Conservation (phyloP, 179 eudicot genomes). For the Carnegiea gigantea region DNA sequence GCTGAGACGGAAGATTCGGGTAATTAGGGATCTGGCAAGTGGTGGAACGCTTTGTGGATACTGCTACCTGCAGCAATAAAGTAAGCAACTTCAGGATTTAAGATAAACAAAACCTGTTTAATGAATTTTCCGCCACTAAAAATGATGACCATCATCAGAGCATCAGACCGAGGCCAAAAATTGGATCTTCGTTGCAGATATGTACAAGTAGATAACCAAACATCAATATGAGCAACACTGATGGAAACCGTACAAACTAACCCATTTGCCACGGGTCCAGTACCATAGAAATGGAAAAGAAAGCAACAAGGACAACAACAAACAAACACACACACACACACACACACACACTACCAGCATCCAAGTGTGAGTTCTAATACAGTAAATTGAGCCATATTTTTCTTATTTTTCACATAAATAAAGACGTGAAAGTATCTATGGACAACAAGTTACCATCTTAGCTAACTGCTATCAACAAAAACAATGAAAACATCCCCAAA, state of each 20-base stretch:
- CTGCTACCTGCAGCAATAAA: conserved; percentile 62
- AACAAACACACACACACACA: background rate
- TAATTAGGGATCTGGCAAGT: conserved; percentile 89
- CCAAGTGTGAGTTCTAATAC: background rate
- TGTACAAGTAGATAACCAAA: background rate
- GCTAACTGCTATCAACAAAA: background rate
- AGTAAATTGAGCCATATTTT: background rate
- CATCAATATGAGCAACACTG: background rate
- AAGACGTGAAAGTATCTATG: background rate
- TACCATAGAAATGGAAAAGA: background rate
- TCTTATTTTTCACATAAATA: background rate
- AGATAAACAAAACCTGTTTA: background rate
- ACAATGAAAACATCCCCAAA: background rate
- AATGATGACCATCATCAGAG: background rate
- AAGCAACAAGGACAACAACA: background rate
- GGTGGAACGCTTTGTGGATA: conserved; percentile 76
- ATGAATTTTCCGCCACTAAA: background rate
- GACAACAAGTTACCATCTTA: background rate
- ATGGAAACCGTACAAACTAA: background rate
- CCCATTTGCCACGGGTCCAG: background rate
- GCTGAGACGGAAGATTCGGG: conserved; percentile 84
- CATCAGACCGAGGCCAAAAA: background rate
- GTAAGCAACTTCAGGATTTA: background rate
- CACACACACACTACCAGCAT: background rate
- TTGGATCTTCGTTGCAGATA: background rate